Percentiles rank a stretch among this genome's conserved stretches.
phyloP scores from a whole-genome alignment of 1,139 yeast species.

The Lodderomyces margitis region DNA sequence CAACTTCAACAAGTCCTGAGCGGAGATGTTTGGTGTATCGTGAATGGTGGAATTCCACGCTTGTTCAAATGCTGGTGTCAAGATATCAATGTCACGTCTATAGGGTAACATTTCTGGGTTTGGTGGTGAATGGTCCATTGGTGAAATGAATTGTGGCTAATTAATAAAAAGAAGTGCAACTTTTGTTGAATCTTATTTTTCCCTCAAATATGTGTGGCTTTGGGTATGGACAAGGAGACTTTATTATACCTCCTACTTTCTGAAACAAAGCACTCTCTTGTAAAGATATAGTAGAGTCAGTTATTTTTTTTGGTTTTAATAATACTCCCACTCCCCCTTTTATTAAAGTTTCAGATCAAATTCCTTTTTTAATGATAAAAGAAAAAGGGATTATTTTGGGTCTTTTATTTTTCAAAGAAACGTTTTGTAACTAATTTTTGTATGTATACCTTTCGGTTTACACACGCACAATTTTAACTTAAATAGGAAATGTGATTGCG shows the following conservation, averaged over 20 bases:
- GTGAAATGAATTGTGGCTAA: not conserved
- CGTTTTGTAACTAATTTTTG: slow-evolving; percentile 1
- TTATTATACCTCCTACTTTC: not conserved
- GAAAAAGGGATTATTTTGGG: not conserved
- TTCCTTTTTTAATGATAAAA: too few species aligned
- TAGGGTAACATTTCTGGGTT: not conserved
- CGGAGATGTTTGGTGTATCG: not conserved
- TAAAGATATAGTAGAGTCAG: too few species aligned
- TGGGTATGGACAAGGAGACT: too few species aligned
- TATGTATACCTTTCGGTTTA: not conserved
- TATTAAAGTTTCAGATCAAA: too few species aligned
- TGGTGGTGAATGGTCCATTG: not conserved
- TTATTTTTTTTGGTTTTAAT: too few species aligned
- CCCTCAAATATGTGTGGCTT: too few species aligned
- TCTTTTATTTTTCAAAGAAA: not conserved
- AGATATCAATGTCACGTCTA: not conserved
- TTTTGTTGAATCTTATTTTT: not conserved
- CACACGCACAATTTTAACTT: not conserved
- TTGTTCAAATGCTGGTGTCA: not conserved
- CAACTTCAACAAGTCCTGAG: not conserved
- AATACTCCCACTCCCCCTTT: too few species aligned
- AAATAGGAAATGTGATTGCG: slow-evolving; percentile 2
- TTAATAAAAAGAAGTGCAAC: not conserved
- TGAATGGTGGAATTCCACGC: not conserved
- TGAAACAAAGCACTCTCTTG: not conserved